phyloP scores from a whole-genome alignment of 108 stramenopile genomes.

The Licmophora abbreviata region DNA sequence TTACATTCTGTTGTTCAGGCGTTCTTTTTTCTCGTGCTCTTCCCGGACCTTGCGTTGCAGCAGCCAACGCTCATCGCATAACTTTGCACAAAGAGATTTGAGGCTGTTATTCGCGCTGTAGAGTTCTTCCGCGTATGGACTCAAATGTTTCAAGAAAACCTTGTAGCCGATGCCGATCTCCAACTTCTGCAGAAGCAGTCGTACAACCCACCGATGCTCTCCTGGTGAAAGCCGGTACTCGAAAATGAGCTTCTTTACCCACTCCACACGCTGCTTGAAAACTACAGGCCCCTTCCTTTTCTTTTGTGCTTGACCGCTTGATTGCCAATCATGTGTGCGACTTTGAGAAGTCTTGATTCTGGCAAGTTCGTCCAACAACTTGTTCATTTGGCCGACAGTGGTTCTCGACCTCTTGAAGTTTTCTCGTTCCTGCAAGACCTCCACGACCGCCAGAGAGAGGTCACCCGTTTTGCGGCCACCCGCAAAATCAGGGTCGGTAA shows the following conservation, averaged over 20 bases:
- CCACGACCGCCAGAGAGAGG: slow-evolving; percentile 47
- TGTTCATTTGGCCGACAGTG: slow-evolving; percentile 63
- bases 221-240: slow-evolving; percentile 19
- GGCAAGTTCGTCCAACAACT: slow-evolving; percentile 62
- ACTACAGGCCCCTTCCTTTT: slow-evolving; percentile 1
- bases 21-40: slow-evolving; percentile 18
- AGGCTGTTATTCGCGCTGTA: slow-evolving; percentile 30
- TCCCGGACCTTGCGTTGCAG: slow-evolving; percentile 20
- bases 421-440: slow-evolving; percentile 42
- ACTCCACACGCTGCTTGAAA: not conserved
- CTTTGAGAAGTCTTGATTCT: not conserved
- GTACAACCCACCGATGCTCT: slow-evolving; percentile 82
- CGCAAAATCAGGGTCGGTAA: slow-evolving; percentile 42
- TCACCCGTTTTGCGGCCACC: slow-evolving; percentile 48
- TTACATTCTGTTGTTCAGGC: slow-evolving; percentile 19
- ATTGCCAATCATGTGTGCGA: slow-evolving; percentile 1
- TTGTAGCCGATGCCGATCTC: slow-evolving; percentile 44
- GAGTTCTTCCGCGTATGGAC: slow-evolving; percentile 35
- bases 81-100: slow-evolving; percentile 20
- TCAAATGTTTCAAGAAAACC: slow-evolving; percentile 35
- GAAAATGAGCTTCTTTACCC: slow-evolving; percentile 8
- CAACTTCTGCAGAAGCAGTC: slow-evolving; percentile 55
- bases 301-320: not conserved
- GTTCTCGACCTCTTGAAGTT: slow-evolving; percentile 24
- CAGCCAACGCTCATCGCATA: slow-evolving; percentile 28